Conservation (phyloP, 768 basidiomycete genomes). For the Hortiboletus flavorubellus region DNA sequence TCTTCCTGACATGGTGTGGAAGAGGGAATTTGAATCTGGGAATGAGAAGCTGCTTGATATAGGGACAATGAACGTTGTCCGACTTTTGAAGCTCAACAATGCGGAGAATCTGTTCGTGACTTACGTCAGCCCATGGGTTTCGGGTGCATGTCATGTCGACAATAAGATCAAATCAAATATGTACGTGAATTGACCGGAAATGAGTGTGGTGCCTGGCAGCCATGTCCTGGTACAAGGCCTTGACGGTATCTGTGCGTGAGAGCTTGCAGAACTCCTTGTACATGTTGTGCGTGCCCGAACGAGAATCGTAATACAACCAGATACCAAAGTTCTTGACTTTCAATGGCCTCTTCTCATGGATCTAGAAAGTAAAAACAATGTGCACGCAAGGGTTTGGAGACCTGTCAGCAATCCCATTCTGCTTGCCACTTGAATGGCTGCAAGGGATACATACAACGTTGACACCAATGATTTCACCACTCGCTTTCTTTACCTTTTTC, state of each 20-base stretch:
- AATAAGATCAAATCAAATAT: conserved; percentile 25
- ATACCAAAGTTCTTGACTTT: conserved; percentile 99
- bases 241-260: conserved; percentile 90
- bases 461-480: conserved; percentile 97
- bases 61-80: conserved; percentile 89
- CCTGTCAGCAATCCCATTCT: conserved; percentile 61
- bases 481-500: conserved; percentile 99
- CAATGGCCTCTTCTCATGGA: conserved; percentile 95
- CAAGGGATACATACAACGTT: conserved; percentile 85
- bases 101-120: conserved; percentile 74
- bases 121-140: not conserved
- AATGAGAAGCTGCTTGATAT: conserved; percentile 93
- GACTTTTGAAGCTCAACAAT: conserved; percentile 94
- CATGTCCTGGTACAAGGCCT: conserved; percentile 99
- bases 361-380: conserved; percentile 51
- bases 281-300: conserved; percentile 99
- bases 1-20: conserved; percentile 81
- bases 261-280: conserved; percentile 99
- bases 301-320: conserved; percentile 99
- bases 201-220: conserved; percentile 98
- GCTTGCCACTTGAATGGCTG: conserved; percentile 87
- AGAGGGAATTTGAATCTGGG: conserved; percentile 97
- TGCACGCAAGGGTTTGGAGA: conserved; percentile 11
- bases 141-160: not conserved
- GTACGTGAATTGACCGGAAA: conserved; percentile 96